Conservation (phyloP, 2,329 filamentous ascomycete species). For the Calonectria henricotiae region DNA sequence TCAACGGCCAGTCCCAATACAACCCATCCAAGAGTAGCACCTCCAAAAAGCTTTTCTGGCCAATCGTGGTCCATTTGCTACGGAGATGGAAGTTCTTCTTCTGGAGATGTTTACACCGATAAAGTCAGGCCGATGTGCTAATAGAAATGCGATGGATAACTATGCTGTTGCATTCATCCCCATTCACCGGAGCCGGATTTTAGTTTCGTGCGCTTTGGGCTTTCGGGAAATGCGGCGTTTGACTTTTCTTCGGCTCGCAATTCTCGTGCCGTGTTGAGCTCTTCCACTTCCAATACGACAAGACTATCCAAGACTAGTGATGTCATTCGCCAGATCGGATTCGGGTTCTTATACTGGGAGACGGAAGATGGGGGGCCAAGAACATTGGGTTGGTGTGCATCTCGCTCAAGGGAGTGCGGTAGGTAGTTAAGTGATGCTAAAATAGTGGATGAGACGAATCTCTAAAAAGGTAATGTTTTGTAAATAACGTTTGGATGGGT, state of each 20-base stretch:
- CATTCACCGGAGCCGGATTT: too few relatives aligned
- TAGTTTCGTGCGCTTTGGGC: too few relatives aligned
- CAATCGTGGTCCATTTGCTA: constrained; percentile 63
- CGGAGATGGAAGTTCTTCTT: constrained; percentile 63
- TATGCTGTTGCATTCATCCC: too few relatives aligned
- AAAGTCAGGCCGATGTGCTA: constrained; percentile 52
- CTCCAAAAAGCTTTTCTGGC: constrained; percentile 57
- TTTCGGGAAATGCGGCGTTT: neutral
- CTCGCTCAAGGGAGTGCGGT: neutral
- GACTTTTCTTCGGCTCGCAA: neutral
- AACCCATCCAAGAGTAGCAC: constrained; percentile 60
- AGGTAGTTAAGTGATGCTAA: neutral
- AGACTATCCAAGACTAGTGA: neutral
- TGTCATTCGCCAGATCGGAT: neutral
- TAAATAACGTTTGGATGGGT: neutral
- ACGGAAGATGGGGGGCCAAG: neutral
- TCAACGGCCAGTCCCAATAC: constrained; percentile 60
- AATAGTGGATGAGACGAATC: neutral
- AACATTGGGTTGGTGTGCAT: neutral
- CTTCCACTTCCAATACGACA: neutral
- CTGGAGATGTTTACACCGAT: constrained; percentile 63
- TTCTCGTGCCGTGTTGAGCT: neutral
- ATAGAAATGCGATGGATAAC: too few relatives aligned
- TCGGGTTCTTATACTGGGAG: neutral
- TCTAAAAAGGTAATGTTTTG: neutral